phyloP scores from a whole-genome alignment of 148 eudicot genomes.

The Vaccinium macrocarpon region DNA sequence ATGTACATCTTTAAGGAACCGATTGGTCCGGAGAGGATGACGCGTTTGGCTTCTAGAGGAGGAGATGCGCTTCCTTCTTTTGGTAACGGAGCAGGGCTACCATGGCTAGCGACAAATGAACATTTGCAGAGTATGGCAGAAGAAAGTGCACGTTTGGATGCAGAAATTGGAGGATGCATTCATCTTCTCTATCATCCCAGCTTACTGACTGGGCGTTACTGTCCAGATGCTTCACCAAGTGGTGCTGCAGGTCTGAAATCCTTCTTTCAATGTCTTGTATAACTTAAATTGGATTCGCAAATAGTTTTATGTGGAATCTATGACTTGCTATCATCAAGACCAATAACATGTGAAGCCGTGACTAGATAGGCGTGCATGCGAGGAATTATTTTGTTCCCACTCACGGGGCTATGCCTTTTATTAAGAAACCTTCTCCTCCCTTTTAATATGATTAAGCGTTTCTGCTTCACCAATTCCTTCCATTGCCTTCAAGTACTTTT shows the following conservation, averaged over 20 bases:
- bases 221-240: constrained; percentile 98
- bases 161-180: constrained; percentile 75
- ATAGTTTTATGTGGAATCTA: neutral
- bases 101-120: constrained; percentile 88
- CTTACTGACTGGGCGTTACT: constrained; percentile 87
- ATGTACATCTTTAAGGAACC: constrained; percentile 92
- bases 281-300: neutral
- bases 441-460: neutral
- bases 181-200: constrained; percentile 96
- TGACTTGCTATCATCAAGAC: neutral
- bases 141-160: constrained; percentile 79
- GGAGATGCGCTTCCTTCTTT: constrained; percentile 93
- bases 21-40: constrained; percentile 87
- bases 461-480: neutral
- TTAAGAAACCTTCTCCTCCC: neutral
- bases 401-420: neutral
- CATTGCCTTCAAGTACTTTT: neutral
- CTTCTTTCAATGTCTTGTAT: constrained; percentile 6
- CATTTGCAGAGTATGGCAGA: constrained; percentile 65
- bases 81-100: constrained; percentile 82
- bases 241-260: constrained; percentile 80
- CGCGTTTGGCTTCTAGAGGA: constrained; percentile 91
- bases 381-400: neutral
- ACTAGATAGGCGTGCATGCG: neutral
- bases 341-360: neutral